Conservation (phyloP, 768 basidiomycete species). For the Solioccasus polychromus region DNA sequence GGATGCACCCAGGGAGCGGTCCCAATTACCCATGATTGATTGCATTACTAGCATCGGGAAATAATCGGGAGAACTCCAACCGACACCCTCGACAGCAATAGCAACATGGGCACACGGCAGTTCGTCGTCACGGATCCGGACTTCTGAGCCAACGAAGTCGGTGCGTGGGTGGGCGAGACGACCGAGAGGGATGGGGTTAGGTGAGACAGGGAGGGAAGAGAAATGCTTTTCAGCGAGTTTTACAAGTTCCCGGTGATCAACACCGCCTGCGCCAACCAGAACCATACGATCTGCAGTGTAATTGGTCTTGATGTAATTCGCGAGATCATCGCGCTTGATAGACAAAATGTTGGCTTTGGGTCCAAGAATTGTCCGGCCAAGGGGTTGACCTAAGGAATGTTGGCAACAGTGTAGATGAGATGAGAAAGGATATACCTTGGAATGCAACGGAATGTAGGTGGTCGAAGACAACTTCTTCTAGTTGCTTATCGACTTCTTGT, state of each 20-base stretch:
- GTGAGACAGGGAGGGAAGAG: constrained; percentile 80
- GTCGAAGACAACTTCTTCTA: constrained; percentile 98
- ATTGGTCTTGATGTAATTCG: constrained; percentile 92
- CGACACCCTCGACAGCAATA: constrained; percentile 95
- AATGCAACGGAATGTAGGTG: constrained; percentile 96
- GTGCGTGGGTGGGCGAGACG: constrained; percentile 74
- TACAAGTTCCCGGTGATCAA: constrained; percentile 89
- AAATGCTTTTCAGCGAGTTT: constrained; percentile 95
- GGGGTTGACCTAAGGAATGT: constrained; percentile 69
- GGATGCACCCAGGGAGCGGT: constrained; percentile 89
- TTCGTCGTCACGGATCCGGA: constrained; percentile 91
- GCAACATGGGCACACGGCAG: constrained; percentile 89
- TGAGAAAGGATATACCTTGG: constrained; percentile 57
- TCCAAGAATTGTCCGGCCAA: constrained; percentile 96
- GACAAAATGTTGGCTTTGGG: constrained; percentile 95
- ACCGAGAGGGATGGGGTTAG: constrained; percentile 87
- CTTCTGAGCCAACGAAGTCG: constrained; percentile 89
- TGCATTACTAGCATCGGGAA: constrained; percentile 99
- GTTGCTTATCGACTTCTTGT: constrained; percentile 98
- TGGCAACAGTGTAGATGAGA: constrained; percentile 7
- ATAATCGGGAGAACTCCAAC: constrained; percentile 98
- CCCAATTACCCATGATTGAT: constrained; percentile 99
- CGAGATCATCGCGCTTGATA: constrained; percentile 86
- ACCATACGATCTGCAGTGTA: constrained; percentile 99
- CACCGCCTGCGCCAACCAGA: constrained; percentile 93